Base-by-base conservation (phyloP, 805 yeast species). In the Pichia cephalocereana region DNA sequence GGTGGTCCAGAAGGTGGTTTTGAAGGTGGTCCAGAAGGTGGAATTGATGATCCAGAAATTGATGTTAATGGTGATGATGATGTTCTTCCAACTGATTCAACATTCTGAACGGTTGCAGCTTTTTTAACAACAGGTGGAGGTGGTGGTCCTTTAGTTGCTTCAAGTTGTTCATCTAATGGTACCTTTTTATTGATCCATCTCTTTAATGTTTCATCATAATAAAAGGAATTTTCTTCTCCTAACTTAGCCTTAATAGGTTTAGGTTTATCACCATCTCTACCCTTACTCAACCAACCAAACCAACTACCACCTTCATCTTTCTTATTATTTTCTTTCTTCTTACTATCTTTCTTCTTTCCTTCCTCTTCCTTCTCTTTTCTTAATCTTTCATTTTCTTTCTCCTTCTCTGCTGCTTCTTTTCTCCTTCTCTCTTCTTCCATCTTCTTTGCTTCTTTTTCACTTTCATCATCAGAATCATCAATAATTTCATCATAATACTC, bases 181-280 rank as follows among this genome's bases (percentile, higher is more conserved):
- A 77, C 79, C 52, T 79, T 77, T 47, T 77, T 78, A 60, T 87
- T 82, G 46, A 93, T 79, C 96, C 97, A 93, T 58, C 96, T 76
- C 62, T 83, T 82, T 60, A 84, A 74, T 50, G 84, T 79, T 57
- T 86, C 91, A 67, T 90, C 96, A 63, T 80, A 93, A 58, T 78
- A 76, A 61, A 93, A 83, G 17, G 77, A 70, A 60, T 74, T 83
- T 50, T 80, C 75, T 49, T 84, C 86, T 12, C 98, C 99, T 46
- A 93, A 68, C 55, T 93, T 88, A 37, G 96, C 98, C 53, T 79
- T 77, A 52, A 82, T 75, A 0, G 89, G 85, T 59, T 86, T 86
- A 38, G 86, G 87, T 46, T 79, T 54, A 34, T 60, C 86, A 43
- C 77, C 82, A 30, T 77, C 75, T 43, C 66, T 65, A 52, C 69